Percentiles rank a stretch among this genome's conserved stretches.
These are phyloP conservation scores for Golovinomyces cichoracearum DNA, from an alignment of 2,329 filamentous ascomycete species.

Conservation along the genomic window DNA sequence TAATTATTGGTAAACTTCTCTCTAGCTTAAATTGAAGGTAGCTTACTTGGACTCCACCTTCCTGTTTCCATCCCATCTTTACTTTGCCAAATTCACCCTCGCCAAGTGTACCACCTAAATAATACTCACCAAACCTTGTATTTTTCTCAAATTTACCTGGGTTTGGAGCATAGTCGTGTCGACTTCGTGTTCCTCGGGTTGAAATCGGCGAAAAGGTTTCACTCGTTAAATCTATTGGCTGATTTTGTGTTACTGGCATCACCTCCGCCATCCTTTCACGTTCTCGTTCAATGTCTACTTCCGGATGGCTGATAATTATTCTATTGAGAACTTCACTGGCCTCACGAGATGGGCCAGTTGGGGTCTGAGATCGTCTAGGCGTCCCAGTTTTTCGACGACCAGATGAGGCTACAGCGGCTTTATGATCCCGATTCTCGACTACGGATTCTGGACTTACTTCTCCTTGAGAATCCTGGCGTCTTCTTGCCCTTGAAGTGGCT, in stretches of 20 bases:
- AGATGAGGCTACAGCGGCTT: conserved; percentile 15
- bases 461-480: conserved; percentile 19
- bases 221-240: conserved; percentile 21
- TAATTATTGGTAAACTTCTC: not conserved
- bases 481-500: conserved; percentile 20
- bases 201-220: conserved; percentile 23
- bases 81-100: conserved; percentile 98
- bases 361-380: conserved; percentile 19
- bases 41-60: conserved; percentile 56
- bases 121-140: conserved; percentile 84
- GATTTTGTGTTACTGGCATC: conserved; percentile 19
- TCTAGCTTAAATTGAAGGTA: not conserved
- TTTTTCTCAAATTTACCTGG: conserved; percentile 36
- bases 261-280: conserved; percentile 41
- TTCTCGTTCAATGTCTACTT: conserved; percentile 46
- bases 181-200: conserved; percentile 22
- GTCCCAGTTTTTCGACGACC: conserved; percentile 15
- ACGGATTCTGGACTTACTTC: conserved; percentile 21
- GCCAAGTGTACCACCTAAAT: conserved; percentile 80
- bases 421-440: conserved; percentile 18
- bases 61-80: conserved; percentile 93
- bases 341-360: conserved; percentile 40
- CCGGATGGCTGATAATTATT: conserved; percentile 49
- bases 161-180: conserved; percentile 26
- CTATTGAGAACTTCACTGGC: conserved; percentile 56